phyloP scores from a whole-genome alignment of 441 rosid species.

The Pelargonium australe region DNA sequence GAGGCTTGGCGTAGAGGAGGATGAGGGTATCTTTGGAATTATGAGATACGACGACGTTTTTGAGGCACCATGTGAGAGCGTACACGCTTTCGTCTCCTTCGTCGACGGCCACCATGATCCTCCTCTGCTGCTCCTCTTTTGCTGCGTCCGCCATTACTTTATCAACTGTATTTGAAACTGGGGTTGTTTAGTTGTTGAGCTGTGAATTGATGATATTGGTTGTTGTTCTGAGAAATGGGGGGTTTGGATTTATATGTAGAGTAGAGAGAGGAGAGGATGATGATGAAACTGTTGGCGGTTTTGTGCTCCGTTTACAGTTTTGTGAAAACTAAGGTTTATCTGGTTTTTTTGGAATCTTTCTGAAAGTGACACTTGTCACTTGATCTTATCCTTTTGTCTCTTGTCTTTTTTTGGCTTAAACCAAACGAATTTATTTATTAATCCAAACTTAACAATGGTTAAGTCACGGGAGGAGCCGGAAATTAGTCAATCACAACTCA shows the following conservation, averaged over 20 bases:
- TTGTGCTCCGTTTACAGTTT: neutral
- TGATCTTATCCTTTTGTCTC: no score
- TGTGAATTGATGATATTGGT: neutral
- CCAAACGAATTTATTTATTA: no score
- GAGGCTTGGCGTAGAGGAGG: conserved; percentile 46
- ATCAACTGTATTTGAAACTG: no score
- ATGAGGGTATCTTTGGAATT: conserved; percentile 33
- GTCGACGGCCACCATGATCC: conserved; percentile 49
- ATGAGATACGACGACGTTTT: conserved; percentile 30
- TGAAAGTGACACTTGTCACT: no score
- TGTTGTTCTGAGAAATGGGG: neutral
- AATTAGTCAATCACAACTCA: no score
- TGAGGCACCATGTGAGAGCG: conserved; percentile 54
- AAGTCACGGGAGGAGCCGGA: no score
- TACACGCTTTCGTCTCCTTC: conserved; percentile 56
- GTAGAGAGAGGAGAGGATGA: neutral
- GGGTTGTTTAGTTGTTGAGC: neutral
- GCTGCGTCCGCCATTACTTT: conserved; percentile 21
- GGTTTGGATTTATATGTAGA: neutral
- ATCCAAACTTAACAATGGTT: no score
- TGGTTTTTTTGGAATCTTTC: no score
- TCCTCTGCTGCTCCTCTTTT: conserved; percentile 26
- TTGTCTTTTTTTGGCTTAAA: no score
- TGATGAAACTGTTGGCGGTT: neutral
- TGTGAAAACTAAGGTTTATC: neutral